These are phyloP conservation scores for Clausena lansium DNA, from an alignment of 345 rosid genomes.

Conservation along the genomic window DNA sequence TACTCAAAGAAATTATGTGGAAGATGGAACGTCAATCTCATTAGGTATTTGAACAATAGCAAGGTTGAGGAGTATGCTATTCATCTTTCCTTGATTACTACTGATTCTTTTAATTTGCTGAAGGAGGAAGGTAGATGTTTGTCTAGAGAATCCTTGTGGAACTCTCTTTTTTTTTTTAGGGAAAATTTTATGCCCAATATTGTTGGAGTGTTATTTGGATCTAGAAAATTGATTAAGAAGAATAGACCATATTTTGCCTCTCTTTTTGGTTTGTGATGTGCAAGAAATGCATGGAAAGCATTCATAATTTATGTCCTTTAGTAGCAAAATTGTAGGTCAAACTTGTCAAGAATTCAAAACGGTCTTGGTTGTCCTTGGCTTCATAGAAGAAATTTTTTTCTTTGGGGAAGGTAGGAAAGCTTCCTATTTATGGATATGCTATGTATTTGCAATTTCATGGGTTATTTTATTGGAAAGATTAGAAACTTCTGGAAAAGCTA, in stretches of 20 bases:
- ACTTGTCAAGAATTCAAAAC: neutral
- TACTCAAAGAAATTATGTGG: neutral
- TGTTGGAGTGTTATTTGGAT: neutral
- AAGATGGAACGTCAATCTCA: neutral
- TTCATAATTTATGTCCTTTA: neutral
- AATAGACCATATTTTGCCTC: neutral
- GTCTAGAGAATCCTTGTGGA: neutral
- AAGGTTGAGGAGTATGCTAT: neutral
- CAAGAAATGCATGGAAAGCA: neutral
- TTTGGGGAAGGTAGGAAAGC: neutral
- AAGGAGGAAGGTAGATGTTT: neutral
- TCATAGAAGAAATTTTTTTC: neutral
- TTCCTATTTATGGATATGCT: neutral
- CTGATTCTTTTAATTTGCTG: neutral
- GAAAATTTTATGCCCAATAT: neutral
- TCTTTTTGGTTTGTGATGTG: neutral
- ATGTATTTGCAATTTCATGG: neutral
- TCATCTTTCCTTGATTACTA: neutral
- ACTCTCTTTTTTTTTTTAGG: neutral
- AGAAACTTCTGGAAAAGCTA: neutral
- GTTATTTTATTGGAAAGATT: neutral
- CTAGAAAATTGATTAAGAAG: neutral
- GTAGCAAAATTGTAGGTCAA: neutral
- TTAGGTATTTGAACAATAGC: neutral
- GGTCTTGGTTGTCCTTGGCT: neutral